Conservation (phyloP, 1,284 basidiomycete genomes). For the Blastosporella zonata region DNA sequence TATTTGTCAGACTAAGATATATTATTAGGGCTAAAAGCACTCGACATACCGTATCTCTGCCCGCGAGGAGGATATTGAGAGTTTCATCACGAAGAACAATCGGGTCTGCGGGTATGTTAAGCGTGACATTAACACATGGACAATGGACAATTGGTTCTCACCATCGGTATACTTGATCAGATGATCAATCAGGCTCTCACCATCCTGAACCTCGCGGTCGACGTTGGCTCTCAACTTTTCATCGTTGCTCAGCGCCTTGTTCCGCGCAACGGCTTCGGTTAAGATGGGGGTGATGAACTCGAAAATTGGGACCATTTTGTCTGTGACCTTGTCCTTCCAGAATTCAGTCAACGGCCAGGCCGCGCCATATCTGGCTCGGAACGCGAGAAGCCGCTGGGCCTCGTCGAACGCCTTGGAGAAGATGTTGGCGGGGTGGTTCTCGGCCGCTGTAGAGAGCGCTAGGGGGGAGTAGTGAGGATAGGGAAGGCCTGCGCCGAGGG, state of each 20-base stretch:
- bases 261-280: slow-evolving; percentile 28
- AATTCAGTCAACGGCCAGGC: slow-evolving; percentile 43
- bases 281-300: slow-evolving; percentile 44
- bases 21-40: neutral
- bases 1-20: neutral
- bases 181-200: slow-evolving; percentile 38
- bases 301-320: slow-evolving; percentile 32
- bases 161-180: slow-evolving; percentile 40
- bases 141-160: slow-evolving; percentile 12
- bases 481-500: slow-evolving; percentile 31
- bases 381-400: slow-evolving; percentile 32
- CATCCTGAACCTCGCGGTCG: slow-evolving; percentile 28
- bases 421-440: slow-evolving; percentile 28
- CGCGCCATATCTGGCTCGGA: slow-evolving; percentile 27
- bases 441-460: slow-evolving; percentile 16
- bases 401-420: slow-evolving; percentile 39
- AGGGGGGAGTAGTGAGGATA: slow-evolving; percentile 29
- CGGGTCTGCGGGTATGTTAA: slow-evolving; percentile 21
- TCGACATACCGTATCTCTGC: slow-evolving; percentile 37
- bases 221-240: slow-evolving; percentile 13
- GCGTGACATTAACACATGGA: neutral
- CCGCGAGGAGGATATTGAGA: slow-evolving; percentile 37
- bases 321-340: slow-evolving; percentile 34
- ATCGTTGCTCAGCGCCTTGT: slow-evolving; percentile 12
- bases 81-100: slow-evolving; percentile 41